Base-by-base conservation (phyloP, 257 asterid genomes). In the Asclepias syriaca region DNA sequence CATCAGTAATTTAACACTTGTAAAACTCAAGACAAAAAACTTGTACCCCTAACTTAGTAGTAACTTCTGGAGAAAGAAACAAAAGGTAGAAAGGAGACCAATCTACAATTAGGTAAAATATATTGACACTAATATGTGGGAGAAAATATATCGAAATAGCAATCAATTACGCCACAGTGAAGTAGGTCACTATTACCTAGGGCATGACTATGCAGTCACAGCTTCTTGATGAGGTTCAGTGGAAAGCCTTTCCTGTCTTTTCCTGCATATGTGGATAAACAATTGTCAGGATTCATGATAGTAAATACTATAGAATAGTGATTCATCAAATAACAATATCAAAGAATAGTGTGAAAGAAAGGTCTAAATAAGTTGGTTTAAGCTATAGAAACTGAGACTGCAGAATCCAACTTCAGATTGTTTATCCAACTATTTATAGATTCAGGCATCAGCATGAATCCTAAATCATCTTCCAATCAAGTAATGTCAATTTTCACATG, bases 241-340 rank as follows among this genome's bases (percentile, higher is more conserved):
- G 50, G 53, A 64, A 63, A 60, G 22, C 29, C 69, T 78, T 72
- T 69, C 88, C 27, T 70, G 78, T 79, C 71, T 81, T 69, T 73
- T 84, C 80, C 96, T 92, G 93, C 49, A 76, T 51, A 76, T 55
- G 29, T 11, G 69, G 70, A 69, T 10, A 74, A 73, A 69, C 18
- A 24, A 73, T 22, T 48, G 67, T 29, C 14, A 24, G 45, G 29
- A 0, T 27, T 10, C 19, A 53, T 14, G 14, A 70, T 24, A 29
- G 56, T 19, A 12, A 27, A 39, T 37, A 58, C 12, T 19, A 48
- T 21, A 50, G 10, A 70, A 50, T 14, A 68, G 5, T 27, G 60
- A 34, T 34, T 34, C 39, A 34, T 34, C 39, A 34, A 34, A 34
- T 34, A 54, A 27, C 6, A 27, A 51, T 34, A 58, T 19, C 21